phyloP scores from a whole-genome alignment of 805 yeast species.

The Saccharomycopsis fibuligera region DNA sequence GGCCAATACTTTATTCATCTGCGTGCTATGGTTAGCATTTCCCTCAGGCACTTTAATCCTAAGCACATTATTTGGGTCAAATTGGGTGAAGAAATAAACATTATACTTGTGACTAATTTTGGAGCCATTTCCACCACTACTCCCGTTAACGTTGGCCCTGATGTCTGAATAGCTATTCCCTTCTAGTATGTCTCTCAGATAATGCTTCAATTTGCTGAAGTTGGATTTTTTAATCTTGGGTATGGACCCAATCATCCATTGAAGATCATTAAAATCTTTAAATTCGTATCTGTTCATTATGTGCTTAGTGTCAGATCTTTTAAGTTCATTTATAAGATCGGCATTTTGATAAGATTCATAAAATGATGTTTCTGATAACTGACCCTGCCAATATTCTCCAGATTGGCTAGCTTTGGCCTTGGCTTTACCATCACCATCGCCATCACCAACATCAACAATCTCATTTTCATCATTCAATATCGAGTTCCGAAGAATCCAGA shows the following conservation, averaged over 20 bases:
- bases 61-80: background rate
- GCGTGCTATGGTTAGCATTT: slow-evolving; percentile 1
- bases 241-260: slow-evolving; percentile 40
- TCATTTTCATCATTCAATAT: slow-evolving; percentile 12
- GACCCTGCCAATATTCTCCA: slow-evolving; percentile 8
- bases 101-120: slow-evolving; percentile 23
- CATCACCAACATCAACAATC: background rate
- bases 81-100: slow-evolving; percentile 21
- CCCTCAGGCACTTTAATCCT: slow-evolving; percentile 18
- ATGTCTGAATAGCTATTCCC: slow-evolving; percentile 3
- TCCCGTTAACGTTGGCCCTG: slow-evolving; percentile 1
- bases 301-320: slow-evolving; percentile 2
- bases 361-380: slow-evolving; percentile 1
- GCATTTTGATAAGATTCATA: background rate
- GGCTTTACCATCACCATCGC: background rate
- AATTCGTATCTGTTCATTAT: slow-evolving; percentile 28
- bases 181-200: slow-evolving; percentile 22
- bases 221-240: slow-evolving; percentile 37
- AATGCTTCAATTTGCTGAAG: slow-evolving; percentile 27
- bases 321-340: slow-evolving; percentile 1
- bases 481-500: slow-evolving; percentile 19
- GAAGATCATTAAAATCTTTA: slow-evolving; percentile 25
- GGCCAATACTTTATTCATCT: slow-evolving; percentile 31
- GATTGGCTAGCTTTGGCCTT: background rate
- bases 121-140: slow-evolving; percentile 15